Conservation (phyloP, 2,329 filamentous ascomycete species). For the Sphaerulina musiva region DNA sequence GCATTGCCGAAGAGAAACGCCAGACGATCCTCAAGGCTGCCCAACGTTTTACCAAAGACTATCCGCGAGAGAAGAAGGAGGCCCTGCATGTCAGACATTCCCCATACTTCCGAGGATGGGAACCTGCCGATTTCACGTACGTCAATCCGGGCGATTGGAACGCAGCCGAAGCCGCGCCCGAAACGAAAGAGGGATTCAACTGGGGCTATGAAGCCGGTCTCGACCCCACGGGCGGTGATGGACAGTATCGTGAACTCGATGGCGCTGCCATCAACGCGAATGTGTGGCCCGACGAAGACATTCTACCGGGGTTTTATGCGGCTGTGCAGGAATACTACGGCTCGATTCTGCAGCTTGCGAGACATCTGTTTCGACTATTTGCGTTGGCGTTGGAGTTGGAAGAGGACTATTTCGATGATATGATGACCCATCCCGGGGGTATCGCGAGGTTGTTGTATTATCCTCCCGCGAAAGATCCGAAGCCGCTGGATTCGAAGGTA, state of each 20-base stretch:
- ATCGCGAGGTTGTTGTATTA: constrained; percentile 39
- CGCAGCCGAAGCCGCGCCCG: constrained; percentile 24
- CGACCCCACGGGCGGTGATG: constrained; percentile 39
- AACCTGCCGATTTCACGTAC: constrained; percentile 38
- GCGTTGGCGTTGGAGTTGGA: constrained; percentile 36
- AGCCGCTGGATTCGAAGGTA: constrained; percentile 12
- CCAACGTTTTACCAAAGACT: constrained; percentile 33
- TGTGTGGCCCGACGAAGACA: constrained; percentile 37
- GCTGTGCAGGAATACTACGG: constrained; percentile 37
- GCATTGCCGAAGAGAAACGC: constrained; percentile 28
- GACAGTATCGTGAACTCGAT: constrained; percentile 38
- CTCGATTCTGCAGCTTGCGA: constrained; percentile 34
- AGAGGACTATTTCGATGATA: constrained; percentile 37
- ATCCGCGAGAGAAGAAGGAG: constrained; percentile 34
- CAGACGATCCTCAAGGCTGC: constrained; percentile 35
- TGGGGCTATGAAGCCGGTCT: constrained; percentile 39
- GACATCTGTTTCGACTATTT: constrained; percentile 39
- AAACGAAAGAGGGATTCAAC: constrained; percentile 41
- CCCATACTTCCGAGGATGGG: constrained; percentile 38
- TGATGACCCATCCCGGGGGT: constrained; percentile 38
- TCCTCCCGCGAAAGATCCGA: constrained; percentile 29
- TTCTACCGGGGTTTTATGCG: constrained; percentile 37
- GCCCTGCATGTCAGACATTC: constrained; percentile 37
- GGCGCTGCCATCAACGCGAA: constrained; percentile 35
- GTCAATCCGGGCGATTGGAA: constrained; percentile 35